These are phyloP conservation scores for Schizophyllum commune DNA, from an alignment of 1,284 basidiomycete genomes.

Conservation along the genomic window DNA sequence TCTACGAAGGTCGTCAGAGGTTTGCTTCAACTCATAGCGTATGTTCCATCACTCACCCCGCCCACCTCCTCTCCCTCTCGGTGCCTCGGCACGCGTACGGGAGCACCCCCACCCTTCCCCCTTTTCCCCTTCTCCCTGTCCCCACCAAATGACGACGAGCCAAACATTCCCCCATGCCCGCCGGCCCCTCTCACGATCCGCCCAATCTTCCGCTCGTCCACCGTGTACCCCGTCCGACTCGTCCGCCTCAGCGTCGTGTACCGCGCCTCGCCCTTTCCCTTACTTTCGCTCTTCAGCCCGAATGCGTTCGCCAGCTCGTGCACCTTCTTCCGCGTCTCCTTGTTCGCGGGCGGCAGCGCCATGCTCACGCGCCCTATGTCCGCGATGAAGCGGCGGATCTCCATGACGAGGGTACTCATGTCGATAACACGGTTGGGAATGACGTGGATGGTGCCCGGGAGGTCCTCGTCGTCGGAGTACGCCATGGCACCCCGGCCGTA, in stretches of 20 bases:
- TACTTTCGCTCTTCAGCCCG: slow-evolving; percentile 68
- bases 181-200: slow-evolving; percentile 39
- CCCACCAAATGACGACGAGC: slow-evolving; percentile 23
- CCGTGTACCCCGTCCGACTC: slow-evolving; percentile 38
- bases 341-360: slow-evolving; percentile 71
- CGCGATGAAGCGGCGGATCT: slow-evolving; percentile 69
- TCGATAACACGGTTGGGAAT: slow-evolving; percentile 48
- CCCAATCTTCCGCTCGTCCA: slow-evolving; percentile 53
- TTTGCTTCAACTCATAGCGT: slow-evolving; percentile 2
- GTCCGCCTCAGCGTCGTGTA: slow-evolving; percentile 70
- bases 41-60: slow-evolving; percentile 37
- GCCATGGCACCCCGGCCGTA: too few species aligned
- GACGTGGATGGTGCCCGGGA: slow-evolving; percentile 22
- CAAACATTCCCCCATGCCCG: slow-evolving; percentile 22
- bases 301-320: slow-evolving; percentile 77
- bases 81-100: slow-evolving; percentile 32
- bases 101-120: not conserved
- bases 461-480: too few species aligned
- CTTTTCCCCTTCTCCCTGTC: slow-evolving; percentile 20
- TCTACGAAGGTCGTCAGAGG: slow-evolving; percentile 21
- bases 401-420: slow-evolving; percentile 50
- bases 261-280: slow-evolving; percentile 55
- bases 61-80: slow-evolving; percentile 74
- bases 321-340: slow-evolving; percentile 58
- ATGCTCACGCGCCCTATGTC: slow-evolving; percentile 44